Evolutionary conservation across 805 yeast genomes (phyloP).

Genomic region (Kodamaea neixiangensis): DNA sequence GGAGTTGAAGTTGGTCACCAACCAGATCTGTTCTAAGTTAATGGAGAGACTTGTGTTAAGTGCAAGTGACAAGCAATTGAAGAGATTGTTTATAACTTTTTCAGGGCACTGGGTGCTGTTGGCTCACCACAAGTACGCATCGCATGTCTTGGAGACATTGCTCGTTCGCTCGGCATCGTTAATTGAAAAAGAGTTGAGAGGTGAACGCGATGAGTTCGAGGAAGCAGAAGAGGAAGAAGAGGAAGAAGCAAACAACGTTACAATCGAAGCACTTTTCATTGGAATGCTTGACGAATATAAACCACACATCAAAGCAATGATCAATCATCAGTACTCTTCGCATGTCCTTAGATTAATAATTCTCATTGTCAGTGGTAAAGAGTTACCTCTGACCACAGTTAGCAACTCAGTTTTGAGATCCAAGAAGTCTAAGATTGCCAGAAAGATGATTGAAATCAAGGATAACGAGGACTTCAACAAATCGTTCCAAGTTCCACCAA

Average conservation of each 20-base stretch:
- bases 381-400: slow-evolving; percentile 69
- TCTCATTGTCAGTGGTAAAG: slow-evolving; percentile 73
- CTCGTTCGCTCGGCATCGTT: slow-evolving; percentile 72
- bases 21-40: slow-evolving; percentile 91
- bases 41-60: slow-evolving; percentile 80
- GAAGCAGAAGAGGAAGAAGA: slow-evolving; percentile 33
- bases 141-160: slow-evolving; percentile 90
- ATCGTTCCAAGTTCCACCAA: slow-evolving; percentile 66
- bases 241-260: slow-evolving; percentile 41
- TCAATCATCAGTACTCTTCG: slow-evolving; percentile 79
- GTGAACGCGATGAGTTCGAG: slow-evolving; percentile 22
- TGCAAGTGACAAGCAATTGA: slow-evolving; percentile 65
- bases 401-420: slow-evolving; percentile 76
- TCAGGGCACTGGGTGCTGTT: slow-evolving; percentile 74
- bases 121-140: slow-evolving; percentile 85
- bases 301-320: slow-evolving; percentile 59
- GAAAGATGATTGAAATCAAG: slow-evolving; percentile 88
- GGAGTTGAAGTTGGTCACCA: slow-evolving; percentile 88
- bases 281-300: slow-evolving; percentile 67
- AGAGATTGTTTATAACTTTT: slow-evolving; percentile 64
- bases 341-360: slow-evolving; percentile 79
- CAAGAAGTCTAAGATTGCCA: slow-evolving; percentile 81
- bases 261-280: slow-evolving; percentile 68
- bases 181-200: slow-evolving; percentile 68
- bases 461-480: slow-evolving; percentile 72